A percentile compares a stretch with the other conserved stretches of the same genome.
phyloP scores from a whole-genome alignment of 805 yeast genomes.

The Monosporozyma aerobia region DNA sequence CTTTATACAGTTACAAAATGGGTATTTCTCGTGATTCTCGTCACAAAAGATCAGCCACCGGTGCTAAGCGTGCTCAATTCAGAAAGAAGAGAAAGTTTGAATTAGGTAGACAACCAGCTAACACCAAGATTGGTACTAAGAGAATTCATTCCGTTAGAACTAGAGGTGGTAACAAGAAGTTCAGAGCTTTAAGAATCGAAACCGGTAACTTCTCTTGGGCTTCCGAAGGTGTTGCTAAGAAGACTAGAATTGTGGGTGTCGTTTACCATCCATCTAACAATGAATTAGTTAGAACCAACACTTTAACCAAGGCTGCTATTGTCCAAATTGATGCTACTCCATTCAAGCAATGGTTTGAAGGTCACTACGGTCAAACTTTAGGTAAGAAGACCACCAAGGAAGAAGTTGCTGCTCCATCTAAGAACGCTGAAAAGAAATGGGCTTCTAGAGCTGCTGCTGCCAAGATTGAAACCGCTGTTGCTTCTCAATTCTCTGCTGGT shows the following conservation, averaged over 20 bases:
- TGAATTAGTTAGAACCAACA: constrained; percentile 99
- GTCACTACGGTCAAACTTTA: constrained; percentile 89
- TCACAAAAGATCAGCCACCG: constrained; percentile 99
- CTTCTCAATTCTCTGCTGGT: constrained; percentile 97
- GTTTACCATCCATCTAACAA: constrained; percentile 99
- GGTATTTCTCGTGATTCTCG: constrained; percentile 99
- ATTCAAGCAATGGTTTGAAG: constrained; percentile 98
- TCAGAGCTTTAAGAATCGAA: constrained; percentile 99
- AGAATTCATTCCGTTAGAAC: constrained; percentile 99
- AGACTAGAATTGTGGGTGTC: constrained; percentile 97
- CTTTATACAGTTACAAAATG: constrained; percentile 46
- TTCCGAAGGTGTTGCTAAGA: constrained; percentile 96
- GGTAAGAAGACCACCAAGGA: constrained; percentile 62
- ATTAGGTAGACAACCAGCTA: constrained; percentile 99
- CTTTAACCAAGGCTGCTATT: constrained; percentile 96
- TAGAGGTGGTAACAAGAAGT: constrained; percentile 99
- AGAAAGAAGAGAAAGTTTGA: constrained; percentile 99
- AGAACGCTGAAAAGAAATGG: constrained; percentile 81
- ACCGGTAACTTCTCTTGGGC: constrained; percentile 99
- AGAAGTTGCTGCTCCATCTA: constrained; percentile 58
- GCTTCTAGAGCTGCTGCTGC: constrained; percentile 85
- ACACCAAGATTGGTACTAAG: constrained; percentile 98
- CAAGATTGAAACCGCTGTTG: constrained; percentile 82
- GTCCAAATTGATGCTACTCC: constrained; percentile 99
- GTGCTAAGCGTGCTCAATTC: constrained; percentile 99